These are phyloP conservation scores for Ustilago vetiveriae DNA, from an alignment of 1,284 basidiomycete species.

Conservation along the genomic window DNA sequence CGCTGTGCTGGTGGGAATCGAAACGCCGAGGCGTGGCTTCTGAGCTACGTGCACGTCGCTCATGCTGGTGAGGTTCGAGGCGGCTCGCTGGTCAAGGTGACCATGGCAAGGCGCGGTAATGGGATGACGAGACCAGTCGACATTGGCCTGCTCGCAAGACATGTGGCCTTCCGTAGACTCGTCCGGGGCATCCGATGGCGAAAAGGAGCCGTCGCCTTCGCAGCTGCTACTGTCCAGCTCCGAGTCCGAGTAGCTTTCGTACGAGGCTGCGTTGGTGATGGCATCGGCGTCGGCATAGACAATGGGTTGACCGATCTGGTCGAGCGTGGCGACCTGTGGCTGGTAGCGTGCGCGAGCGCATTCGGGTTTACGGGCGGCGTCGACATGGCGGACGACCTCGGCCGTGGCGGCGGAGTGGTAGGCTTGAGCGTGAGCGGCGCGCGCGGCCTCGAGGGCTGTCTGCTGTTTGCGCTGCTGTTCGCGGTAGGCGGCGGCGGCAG, in stretches of 20 bases:
- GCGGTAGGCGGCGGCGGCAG: constrained; percentile 32
- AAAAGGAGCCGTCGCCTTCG: constrained; percentile 41
- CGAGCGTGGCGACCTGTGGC: constrained; percentile 30
- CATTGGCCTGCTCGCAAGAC: constrained; percentile 22
- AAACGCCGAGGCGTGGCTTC: constrained; percentile 18
- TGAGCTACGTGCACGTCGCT: constrained; percentile 27
- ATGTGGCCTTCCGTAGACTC: constrained; percentile 12
- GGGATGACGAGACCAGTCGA: constrained; percentile 34
- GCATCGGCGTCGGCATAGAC: constrained; percentile 18
- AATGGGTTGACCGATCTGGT: constrained; percentile 17
- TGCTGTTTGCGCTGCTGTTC: constrained; percentile 41
- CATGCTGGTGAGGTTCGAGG: constrained; percentile 35
- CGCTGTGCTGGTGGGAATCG: constrained; percentile 16
- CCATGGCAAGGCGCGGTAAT: constrained; percentile 16
- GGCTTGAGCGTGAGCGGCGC: constrained; percentile 20
- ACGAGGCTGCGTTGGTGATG: constrained; percentile 11
- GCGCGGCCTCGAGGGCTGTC: constrained; percentile 35
- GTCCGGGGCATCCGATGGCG: constrained; percentile 29
- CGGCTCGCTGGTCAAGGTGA: constrained; percentile 10
- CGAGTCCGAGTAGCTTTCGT: constrained; percentile 41
- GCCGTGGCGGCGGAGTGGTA: constrained; percentile 14
- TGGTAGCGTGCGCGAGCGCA: constrained; percentile 24
- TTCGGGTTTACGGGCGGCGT: constrained; percentile 31
- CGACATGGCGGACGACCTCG: constrained; percentile 34
- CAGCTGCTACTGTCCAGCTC: constrained; percentile 47